Conservation (phyloP, 2,329 filamentous ascomycete genomes). For the Botrytis aclada region DNA sequence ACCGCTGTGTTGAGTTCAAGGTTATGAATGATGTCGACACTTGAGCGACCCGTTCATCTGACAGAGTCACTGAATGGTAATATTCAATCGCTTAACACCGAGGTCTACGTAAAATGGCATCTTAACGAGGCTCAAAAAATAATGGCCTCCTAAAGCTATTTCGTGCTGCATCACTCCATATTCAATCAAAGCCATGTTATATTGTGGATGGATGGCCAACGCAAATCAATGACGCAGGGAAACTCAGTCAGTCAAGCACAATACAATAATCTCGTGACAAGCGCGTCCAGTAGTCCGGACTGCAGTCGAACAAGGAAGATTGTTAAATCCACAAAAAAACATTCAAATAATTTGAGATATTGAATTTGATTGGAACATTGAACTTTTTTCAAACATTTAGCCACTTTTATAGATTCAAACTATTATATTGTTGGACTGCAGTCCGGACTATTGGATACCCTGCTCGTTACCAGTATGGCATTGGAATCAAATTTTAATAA, state of each 20-base stretch:
- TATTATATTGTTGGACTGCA: no score
- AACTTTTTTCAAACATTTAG: no score
- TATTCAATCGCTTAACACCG: neutral
- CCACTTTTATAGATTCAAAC: no score
- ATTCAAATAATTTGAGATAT: no score
- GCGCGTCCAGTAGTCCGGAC: no score
- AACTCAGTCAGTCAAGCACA: neutral
- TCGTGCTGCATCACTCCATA: neutral
- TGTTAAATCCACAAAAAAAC: no score
- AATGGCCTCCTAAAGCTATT: neutral
- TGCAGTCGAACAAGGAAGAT: no score
- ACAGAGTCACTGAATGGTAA: neutral
- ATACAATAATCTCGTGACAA: neutral
- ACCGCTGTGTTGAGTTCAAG: neutral
- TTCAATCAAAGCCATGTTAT: neutral
- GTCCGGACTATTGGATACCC: no score
- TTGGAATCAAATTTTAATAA: neutral
- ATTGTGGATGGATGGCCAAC: neutral
- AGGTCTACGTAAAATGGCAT: neutral
- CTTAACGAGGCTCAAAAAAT: neutral
- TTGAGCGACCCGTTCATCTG: neutral
- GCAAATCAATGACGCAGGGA: neutral
- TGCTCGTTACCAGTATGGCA: neutral
- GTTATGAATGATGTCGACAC: neutral
- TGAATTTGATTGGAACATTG: no score